Evolutionary conservation across 2,329 filamentous ascomycete genomes (phyloP), one percentile per base, ranked within the genome.

Genomic region (Colletotrichum phormii): DNA sequence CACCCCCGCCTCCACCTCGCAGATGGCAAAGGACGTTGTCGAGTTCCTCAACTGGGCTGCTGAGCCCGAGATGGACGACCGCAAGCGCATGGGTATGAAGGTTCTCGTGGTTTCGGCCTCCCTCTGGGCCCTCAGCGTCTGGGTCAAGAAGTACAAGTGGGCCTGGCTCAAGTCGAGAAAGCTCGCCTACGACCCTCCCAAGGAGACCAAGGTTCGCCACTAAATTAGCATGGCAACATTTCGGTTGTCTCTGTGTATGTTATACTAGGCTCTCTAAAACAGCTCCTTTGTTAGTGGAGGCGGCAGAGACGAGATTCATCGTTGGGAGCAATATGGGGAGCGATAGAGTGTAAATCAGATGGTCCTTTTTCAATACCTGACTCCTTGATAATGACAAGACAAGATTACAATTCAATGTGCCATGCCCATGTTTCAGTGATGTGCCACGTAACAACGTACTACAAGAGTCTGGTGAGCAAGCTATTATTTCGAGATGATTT

Each of bases 141-240:
- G 95, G 95, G 93, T 98, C 77, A 99, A 99, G 94, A 92, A 95
- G 88, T 99, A 99, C 92, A 99, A 98, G 92, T 99, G 97, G 97
- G 90, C 95, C 74, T 92, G 94, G 80, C 87, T 99, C 84, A 99
- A 99, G 93, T 93, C 95, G 79, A 93, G 97, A 82, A 98, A 98
- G 92, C 87, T 98, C 79, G 89, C 91, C 79, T 98, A 97, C 87
- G 93, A 92, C 82, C 94, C 95, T 75, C 95, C 95, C 67, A 87
- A 88, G 81, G 84, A 84, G 75, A 82, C 81, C 79, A 79, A 79
- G 65, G 79, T 84, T 77, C 88, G 88, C 81, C 82, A 81, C 78
- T 89, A 85, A 84, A 79, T 35, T 37, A 74, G 71, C 68, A 64
- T 64, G 62, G 77, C 77, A 75, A 63, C 64, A 64, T 58, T 73